Evolutionary conservation across 1,139 yeast genomes (phyloP).

Genomic region (Suhomyces bolitotheri): DNA sequence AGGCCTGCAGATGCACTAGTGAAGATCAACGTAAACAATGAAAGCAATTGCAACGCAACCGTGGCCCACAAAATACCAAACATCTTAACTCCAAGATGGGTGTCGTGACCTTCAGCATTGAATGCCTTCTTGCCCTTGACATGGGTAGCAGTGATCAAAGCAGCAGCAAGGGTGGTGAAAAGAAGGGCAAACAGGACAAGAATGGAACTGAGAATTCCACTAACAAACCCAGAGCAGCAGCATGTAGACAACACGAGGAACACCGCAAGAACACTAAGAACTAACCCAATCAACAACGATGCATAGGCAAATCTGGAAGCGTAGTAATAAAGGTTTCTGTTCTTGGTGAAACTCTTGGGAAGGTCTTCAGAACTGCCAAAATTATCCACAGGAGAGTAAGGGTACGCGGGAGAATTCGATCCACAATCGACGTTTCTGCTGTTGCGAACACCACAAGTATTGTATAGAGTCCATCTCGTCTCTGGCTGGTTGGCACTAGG

Average conservation of each 20-base stretch:
- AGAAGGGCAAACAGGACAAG: conserved; percentile 45
- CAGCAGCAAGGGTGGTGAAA: conserved; percentile 58
- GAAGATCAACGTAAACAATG: conserved; percentile 11
- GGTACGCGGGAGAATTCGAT: conserved; percentile 53
- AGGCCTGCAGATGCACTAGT: conserved; percentile 5
- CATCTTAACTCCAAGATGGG: conserved; percentile 58
- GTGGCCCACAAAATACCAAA: conserved; percentile 69
- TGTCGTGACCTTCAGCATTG: conserved; percentile 42
- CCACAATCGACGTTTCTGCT: conserved; percentile 50
- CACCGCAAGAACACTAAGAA: conserved; percentile 54
- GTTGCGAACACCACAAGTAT: conserved; percentile 50
- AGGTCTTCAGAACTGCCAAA: conserved; percentile 45
- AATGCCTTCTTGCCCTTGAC: conserved; percentile 63
- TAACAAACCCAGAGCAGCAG: conserved; percentile 19
- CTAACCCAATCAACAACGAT: conserved; percentile 59
- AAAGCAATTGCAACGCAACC: conserved; percentile 45
- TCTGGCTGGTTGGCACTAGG: conserved; percentile 43
- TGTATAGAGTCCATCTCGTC: conserved; percentile 75
- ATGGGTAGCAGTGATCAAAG: conserved; percentile 62
- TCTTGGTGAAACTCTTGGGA: conserved; percentile 48
- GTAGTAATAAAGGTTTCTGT: conserved; percentile 57
- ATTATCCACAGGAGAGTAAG: conserved; percentile 65
- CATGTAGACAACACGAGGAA: conserved; percentile 11
- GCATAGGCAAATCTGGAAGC: conserved; percentile 70
- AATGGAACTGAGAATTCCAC: conserved; percentile 21